Base-by-base conservation (phyloP, 768 basidiomycete genomes). In the Tricholoma sp. region DNA sequence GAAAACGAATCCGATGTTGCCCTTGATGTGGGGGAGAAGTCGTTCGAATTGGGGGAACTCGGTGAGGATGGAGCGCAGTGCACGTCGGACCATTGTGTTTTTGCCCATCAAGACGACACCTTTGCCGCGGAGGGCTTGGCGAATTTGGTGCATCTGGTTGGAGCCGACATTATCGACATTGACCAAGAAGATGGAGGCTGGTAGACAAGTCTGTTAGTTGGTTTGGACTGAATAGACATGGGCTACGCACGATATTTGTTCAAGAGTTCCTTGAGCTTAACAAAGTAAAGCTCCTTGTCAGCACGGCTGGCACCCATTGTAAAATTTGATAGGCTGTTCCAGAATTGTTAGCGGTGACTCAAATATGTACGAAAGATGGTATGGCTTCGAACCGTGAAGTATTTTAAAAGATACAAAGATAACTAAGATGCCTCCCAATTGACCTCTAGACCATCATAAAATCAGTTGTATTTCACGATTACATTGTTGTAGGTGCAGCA, bases 31-130 rank as follows among this genome's bases (percentile, higher is more conserved):
- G 63, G 94, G 96, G 59, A 99, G 88, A 75, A 99, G 89, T 69
- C 85, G 89, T 80, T 99, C 97, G 79, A 88, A 95, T 71, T 94
- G 88, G 54, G 96, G 97, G 80, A 77, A 81, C 67, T 98, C 97
- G 63, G 82, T 59, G 69, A 98, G 85, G 76, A 98, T 85, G 68
- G 87, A 81, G 62, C 97, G 94, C 61, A 99, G 83, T 59, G 94
- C 97, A 67, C 97, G 93, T 79, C 97, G 92, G 68, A 99, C 95
- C 96, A 98, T 98, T 72, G 97, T 99, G 87, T 99, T 99, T 81
- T 99, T 99, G 72, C 97, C 97, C 97, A 99, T 99, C 67, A 99
- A 77, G 64, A 99, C 94, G 59, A 94, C 78, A 79, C 92, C 97
- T 74, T 91, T 94, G 69, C 94, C 94, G 67, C 97, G 93, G 74